A percentile compares a stretch with the other conserved stretches of the same genome.
These are phyloP conservation scores for Moesziomyces aphidis DNA, from an alignment of 1,284 basidiomycete species.

Conservation along the genomic window DNA sequence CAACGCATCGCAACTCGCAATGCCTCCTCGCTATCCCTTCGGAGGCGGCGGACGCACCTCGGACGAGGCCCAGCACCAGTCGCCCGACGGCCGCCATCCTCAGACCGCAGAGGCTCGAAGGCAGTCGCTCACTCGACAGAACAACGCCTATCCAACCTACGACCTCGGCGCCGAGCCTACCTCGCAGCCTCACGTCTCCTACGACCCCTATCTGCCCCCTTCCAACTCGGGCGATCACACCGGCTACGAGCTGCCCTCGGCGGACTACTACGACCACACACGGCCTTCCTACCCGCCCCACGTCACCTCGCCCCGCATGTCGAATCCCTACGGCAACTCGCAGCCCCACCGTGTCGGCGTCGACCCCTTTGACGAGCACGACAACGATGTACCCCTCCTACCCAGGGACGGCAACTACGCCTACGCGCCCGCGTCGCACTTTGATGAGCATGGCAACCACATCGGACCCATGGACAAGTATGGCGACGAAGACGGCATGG, in stretches of 20 bases:
- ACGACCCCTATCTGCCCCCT: conserved; percentile 39
- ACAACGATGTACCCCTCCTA: conserved; percentile 49
- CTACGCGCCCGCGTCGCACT: conserved; percentile 59
- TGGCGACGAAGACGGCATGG: conserved; percentile 52
- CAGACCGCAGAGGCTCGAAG: conserved; percentile 20
- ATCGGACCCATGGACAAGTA: conserved; percentile 46
- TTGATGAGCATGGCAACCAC: conserved; percentile 58
- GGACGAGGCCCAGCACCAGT: conserved; percentile 19
- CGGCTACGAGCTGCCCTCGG: conserved; percentile 36
- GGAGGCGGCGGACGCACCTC: conserved; percentile 23
- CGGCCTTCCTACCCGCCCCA: conserved; percentile 21
- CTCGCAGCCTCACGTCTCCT: conserved; percentile 33
- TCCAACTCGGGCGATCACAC: conserved; percentile 37
- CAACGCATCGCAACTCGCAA: conserved; percentile 1
- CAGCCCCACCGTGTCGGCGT: conserved; percentile 22
- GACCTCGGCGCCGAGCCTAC: conserved; percentile 40
- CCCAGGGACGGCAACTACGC: conserved; percentile 49
- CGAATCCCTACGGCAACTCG: conserved; percentile 35
- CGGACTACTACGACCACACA: conserved; percentile 36
- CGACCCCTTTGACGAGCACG: conserved; percentile 39
- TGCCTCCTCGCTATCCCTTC: conserved; percentile 43
- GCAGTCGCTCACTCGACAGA: conserved; percentile 16
- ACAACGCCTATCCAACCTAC: conserved; percentile 51
- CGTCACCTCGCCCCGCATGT: conserved; percentile 22
- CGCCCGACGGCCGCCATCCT: conserved; percentile 14